Conservation (phyloP, 345 rosid genomes). For the Ceriops decandra region DNA sequence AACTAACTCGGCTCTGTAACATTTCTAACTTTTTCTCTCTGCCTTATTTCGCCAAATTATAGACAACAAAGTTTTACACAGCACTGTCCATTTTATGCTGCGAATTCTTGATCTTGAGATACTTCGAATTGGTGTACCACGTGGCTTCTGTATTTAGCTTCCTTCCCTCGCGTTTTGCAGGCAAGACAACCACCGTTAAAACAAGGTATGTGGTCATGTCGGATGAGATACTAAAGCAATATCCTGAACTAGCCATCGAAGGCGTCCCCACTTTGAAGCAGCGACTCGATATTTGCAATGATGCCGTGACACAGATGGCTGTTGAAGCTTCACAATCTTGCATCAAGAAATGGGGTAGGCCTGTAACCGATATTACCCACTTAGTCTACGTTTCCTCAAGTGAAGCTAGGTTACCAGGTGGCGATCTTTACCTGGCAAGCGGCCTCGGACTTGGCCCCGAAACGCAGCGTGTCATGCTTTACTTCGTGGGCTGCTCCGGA, state of each 20-base stretch:
- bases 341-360: conserved; percentile 80
- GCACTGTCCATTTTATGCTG: too few species aligned
- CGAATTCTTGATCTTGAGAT: too few species aligned
- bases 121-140: background rate
- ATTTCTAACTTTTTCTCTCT: conserved; percentile 10
- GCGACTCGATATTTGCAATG: conserved; percentile 67
- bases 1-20: conserved; percentile 84
- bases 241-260: conserved; percentile 80
- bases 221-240: conserved; percentile 73
- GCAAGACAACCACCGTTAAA: conserved; percentile 92
- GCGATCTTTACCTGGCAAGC: conserved; percentile 76
- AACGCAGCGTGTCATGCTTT: conserved; percentile 76
- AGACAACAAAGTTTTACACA: too few species aligned
- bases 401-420: conserved; percentile 90
- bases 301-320: conserved; percentile 89
- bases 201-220: conserved; percentile 98
- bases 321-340: conserved; percentile 74
- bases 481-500: conserved; percentile 89
- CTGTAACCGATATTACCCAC: conserved; percentile 76
- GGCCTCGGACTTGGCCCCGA: conserved; percentile 78
- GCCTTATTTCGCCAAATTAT: too few species aligned
- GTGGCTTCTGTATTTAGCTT: background rate
- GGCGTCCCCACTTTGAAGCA: conserved; percentile 86
- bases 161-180: conserved; percentile 31
- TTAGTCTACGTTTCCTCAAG: conserved; percentile 95